phyloP scores from a whole-genome alignment of 345 rosid species.

The Sisymbrium altissimum region DNA sequence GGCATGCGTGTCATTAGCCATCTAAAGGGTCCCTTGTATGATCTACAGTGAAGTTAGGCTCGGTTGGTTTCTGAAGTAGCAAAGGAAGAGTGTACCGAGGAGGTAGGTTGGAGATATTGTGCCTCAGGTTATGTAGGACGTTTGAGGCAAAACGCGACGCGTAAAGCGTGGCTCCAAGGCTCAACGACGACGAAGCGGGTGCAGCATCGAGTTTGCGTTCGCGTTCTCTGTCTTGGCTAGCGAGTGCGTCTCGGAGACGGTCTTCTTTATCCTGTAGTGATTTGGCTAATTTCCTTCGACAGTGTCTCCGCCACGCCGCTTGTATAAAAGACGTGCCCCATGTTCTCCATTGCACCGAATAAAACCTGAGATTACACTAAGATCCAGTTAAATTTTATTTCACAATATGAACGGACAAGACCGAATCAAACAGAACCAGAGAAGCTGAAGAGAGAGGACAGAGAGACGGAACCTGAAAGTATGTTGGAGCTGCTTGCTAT shows the following conservation, averaged over 20 bases:
- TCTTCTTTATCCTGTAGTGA: conserved; percentile 35
- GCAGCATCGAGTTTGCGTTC: neutral
- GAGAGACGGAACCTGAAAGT: conserved; percentile 16
- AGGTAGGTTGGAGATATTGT: conserved; percentile 18
- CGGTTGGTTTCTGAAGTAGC: conserved; percentile 44
- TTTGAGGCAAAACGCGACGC: conserved; percentile 52
- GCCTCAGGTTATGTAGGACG: conserved; percentile 37
- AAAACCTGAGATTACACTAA: conserved; percentile 26
- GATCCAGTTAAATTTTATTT: neutral
- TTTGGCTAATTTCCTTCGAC: conserved; percentile 28
- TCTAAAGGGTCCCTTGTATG: conserved; percentile 11
- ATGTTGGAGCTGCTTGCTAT: conserved; percentile 37
- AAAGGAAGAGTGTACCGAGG: conserved; percentile 34
- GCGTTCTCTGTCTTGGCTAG: conserved; percentile 22
- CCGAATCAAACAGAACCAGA: neutral
- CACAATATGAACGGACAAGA: too few species aligned
- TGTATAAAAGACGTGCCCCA: conserved; percentile 36
- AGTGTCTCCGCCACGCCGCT: conserved; percentile 37
- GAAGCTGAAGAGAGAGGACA: neutral
- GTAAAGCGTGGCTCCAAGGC: conserved; percentile 44
- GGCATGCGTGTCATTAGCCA: neutral
- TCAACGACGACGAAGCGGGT: conserved; percentile 27
- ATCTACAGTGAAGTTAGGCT: conserved; percentile 37
- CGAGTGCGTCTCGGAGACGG: conserved; percentile 34
- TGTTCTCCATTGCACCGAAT: conserved; percentile 38